phyloP scores from a whole-genome alignment of 2,329 filamentous ascomycete genomes.

The Claviceps sp. region DNA sequence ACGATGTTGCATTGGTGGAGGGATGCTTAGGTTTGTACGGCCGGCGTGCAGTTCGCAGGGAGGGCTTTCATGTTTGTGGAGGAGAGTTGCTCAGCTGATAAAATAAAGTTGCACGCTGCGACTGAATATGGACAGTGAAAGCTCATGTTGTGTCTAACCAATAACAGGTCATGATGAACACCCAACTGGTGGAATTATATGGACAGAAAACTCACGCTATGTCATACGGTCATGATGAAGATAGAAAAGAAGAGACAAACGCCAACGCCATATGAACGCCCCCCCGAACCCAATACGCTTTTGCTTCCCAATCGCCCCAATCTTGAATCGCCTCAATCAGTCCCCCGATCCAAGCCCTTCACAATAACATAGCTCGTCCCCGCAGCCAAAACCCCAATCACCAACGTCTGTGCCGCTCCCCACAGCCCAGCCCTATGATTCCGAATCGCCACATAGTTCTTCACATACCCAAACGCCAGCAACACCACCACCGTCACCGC shows the following conservation, averaged over 20 bases:
- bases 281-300: too few relatives aligned
- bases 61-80: background rate
- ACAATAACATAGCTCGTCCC: constrained; percentile 53
- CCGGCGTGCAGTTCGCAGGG: too few relatives aligned
- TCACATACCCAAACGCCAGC: constrained; percentile 51
- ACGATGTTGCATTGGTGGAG: too few relatives aligned
- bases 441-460: constrained; percentile 40
- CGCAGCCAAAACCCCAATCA: constrained; percentile 52
- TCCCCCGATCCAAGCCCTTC: constrained; percentile 32
- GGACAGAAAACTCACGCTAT: background rate
- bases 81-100: background rate
- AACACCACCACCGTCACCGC: constrained; percentile 46
- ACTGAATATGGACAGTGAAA: too few relatives aligned
- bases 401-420: constrained; percentile 50
- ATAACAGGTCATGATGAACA: too few relatives aligned
- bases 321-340: background rate
- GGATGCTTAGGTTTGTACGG: too few relatives aligned
- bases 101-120: too few relatives aligned
- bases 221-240: background rate
- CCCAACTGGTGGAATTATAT: too few relatives aligned
- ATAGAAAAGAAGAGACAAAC: background rate
- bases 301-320: background rate
- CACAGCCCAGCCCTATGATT: constrained; percentile 40
- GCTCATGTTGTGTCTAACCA: too few relatives aligned
- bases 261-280: too few relatives aligned